Evolutionary conservation across 2,329 filamentous ascomycete genomes (phyloP).

Genomic region (Cercospora sp.): DNA sequence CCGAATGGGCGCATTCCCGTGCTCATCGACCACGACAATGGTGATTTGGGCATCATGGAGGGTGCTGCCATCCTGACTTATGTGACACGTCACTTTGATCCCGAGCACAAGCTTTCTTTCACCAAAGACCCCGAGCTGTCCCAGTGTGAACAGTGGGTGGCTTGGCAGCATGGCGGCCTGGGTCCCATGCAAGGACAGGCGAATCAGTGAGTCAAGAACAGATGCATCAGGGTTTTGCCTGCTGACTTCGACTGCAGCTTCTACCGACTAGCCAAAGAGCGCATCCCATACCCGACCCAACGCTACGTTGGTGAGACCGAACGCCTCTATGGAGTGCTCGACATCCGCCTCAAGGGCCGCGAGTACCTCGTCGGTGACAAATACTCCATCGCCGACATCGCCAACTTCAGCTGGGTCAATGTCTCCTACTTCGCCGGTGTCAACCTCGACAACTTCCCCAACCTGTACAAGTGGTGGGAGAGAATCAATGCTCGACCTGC

Average conservation of each 20-base stretch:
- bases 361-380: slow-evolving; percentile 51
- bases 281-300: slow-evolving; percentile 49
- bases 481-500: slow-evolving; percentile 45
- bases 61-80: slow-evolving; percentile 49
- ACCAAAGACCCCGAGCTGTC: slow-evolving; percentile 50
- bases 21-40: slow-evolving; percentile 66
- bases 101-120: slow-evolving; percentile 51
- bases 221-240: neutral
- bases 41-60: slow-evolving; percentile 55
- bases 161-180: slow-evolving; percentile 53
- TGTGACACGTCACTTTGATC: slow-evolving; percentile 50
- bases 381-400: slow-evolving; percentile 51
- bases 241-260: slow-evolving; percentile 30
- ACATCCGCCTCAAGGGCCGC: slow-evolving; percentile 44
- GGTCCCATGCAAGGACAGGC: slow-evolving; percentile 44
- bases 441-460: slow-evolving; percentile 46
- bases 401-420: slow-evolving; percentile 50
- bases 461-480: slow-evolving; percentile 49
- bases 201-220: slow-evolving; percentile 29
- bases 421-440: slow-evolving; percentile 45
- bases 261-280: slow-evolving; percentile 46
- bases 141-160: slow-evolving; percentile 59
- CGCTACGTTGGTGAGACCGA: slow-evolving; percentile 52
- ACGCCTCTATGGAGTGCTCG: slow-evolving; percentile 49
- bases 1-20: slow-evolving; percentile 68